Conservation (phyloP, 352 stramenopile species). For the Globisporangium ultimum region DNA sequence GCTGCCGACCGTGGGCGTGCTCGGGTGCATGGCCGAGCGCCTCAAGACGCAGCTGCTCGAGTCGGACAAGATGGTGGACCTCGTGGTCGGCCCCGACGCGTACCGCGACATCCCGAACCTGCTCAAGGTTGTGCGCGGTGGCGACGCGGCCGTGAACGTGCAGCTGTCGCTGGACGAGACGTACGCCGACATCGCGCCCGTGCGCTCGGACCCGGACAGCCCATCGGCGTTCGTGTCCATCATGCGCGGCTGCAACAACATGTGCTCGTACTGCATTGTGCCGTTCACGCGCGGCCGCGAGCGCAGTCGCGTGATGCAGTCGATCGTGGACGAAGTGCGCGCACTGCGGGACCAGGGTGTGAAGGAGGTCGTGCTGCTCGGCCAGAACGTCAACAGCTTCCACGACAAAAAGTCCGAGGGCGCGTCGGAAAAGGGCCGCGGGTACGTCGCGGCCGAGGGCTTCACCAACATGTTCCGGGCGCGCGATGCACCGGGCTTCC, state of each 20-base stretch:
- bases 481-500: constrained; percentile 87
- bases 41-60: constrained; percentile 96
- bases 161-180: constrained; percentile 97
- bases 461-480: constrained; percentile 95
- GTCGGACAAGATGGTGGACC: constrained; percentile 93
- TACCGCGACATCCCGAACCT: constrained; percentile 98
- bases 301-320: constrained; percentile 86
- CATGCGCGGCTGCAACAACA: constrained; percentile 99
- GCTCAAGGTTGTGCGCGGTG: constrained; percentile 81
- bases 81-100: constrained; percentile 98
- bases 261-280: constrained; percentile 99
- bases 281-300: constrained; percentile 98
- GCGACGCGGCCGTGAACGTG: constrained; percentile 89
- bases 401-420: constrained; percentile 91
- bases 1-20: constrained; percentile 90
- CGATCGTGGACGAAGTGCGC: constrained; percentile 94
- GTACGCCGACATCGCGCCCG: constrained; percentile 97
- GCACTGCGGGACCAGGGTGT: constrained; percentile 88
- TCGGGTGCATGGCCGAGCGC: constrained; percentile 99
- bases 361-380: constrained; percentile 98
- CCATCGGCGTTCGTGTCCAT: constrained; percentile 97
- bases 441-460: constrained; percentile 85
- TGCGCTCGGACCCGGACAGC: constrained; percentile 80
- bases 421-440: constrained; percentile 56
- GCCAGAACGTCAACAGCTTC: constrained; percentile 99